Evolutionary conservation across 2,329 filamentous ascomycete species (phyloP), one percentile per base, ranked within the genome.

Genomic region (Aphanocladium album): DNA sequence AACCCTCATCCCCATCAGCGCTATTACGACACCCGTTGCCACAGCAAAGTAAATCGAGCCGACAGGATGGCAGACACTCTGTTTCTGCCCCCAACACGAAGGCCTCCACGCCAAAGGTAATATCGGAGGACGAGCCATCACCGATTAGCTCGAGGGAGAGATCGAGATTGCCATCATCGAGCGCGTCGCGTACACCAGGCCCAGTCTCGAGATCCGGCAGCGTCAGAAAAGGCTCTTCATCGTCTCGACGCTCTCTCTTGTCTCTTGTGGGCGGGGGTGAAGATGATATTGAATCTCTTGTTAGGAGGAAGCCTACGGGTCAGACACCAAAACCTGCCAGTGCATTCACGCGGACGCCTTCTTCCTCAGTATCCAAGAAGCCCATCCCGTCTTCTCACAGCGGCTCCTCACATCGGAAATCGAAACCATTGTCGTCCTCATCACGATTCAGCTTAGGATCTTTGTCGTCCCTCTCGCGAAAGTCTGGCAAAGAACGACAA

Each of bases 171-270:
- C 21, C 25, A 27, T 46, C 57, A 19, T 53, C 39, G 4, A 37
- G 47, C 47, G 35, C 39, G 12, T 53, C 57, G n/a, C 37, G 21
- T 8, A 30, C 57, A 35, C 9, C 45, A 16, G 49, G 30, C 19
- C 45, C 35, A 3, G 59, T 17, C 12, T 45, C 43, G 3, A 41
- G 33, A 49, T 21, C 49, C 23, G 25, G 41, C 21, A 30, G 21
- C 43, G 30, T 25, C 30, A 62, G 51, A 21, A 41, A 51, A 23
- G 27, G 19, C 19, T 43, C 43, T n/a, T 59, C 54, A 12, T 57
- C 60, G 16, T 51, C 47, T 11, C 55, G 60, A 6, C 55, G 56
- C n/a, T 62, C 60, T 16, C 55, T 62, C 6, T 35, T 62, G 11
- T 62, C 60, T 6, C 56, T 62, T 14, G 19, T 59, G 11, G 46